Percentiles rank a stretch among this genome's conserved stretches.
Evolutionary conservation across 139 green algal species (phyloP).

Genomic region (Raphidocelis subcapitata): DNA sequence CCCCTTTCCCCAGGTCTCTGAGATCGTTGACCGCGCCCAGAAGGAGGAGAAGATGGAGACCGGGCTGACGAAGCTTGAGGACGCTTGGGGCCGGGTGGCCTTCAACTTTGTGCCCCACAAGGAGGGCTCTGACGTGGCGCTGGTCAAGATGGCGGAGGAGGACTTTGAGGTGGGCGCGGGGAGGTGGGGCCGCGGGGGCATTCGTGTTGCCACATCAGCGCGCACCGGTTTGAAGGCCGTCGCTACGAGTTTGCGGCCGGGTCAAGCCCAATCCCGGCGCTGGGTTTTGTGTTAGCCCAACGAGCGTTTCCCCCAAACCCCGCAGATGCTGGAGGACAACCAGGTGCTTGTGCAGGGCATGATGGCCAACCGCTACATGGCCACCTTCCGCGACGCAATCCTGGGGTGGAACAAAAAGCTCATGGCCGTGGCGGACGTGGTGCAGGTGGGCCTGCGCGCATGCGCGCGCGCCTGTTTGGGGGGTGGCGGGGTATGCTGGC

Average conservation of each 20-base stretch:
- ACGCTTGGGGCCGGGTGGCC: slow-evolving; percentile 76
- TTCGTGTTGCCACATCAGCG: background rate
- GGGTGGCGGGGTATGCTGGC: too few species aligned
- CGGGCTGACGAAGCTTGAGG: slow-evolving; percentile 66
- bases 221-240: too few species aligned
- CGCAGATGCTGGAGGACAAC: slow-evolving; percentile 76
- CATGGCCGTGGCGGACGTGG: slow-evolving; percentile 77
- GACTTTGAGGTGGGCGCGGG: slow-evolving; percentile 74
- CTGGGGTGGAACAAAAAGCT: slow-evolving; percentile 83
- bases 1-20: slow-evolving; percentile 72
- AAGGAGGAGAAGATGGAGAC: slow-evolving; percentile 91
- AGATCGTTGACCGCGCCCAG: slow-evolving; percentile 87
- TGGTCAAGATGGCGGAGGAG: slow-evolving; percentile 83
- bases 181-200: background rate
- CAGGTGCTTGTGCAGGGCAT: slow-evolving; percentile 90
- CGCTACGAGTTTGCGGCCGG: too few species aligned
- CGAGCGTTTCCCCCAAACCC: too few species aligned
- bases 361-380: slow-evolving; percentile 91
- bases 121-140: slow-evolving; percentile 21
- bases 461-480: too few species aligned
- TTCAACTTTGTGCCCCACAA: slow-evolving; percentile 80
- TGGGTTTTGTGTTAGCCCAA: too few species aligned
- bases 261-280: too few species aligned
- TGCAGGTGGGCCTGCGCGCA: slow-evolving; percentile 10
- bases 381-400: slow-evolving; percentile 81